A percentile compares a stretch with the other conserved stretches of the same genome.
Evolutionary conservation across 805 yeast species (phyloP).

Genomic region (Kluyveromyces wickerhamii): DNA sequence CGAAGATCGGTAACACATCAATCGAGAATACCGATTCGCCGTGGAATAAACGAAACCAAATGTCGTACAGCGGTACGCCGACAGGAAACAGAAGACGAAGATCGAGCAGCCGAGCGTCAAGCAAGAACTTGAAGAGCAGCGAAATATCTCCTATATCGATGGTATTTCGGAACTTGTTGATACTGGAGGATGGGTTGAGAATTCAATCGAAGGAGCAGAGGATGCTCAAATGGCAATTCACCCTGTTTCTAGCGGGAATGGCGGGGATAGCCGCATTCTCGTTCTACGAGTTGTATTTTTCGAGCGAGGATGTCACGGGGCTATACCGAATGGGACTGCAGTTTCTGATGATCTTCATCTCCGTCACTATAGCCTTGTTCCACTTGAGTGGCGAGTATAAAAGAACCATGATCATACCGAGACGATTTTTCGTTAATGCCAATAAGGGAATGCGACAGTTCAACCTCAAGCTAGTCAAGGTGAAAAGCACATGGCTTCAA

Average conservation of each 20-base stretch:
- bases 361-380: constrained; percentile 66
- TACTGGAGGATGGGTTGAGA: constrained; percentile 78
- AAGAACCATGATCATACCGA: constrained; percentile 74
- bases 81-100: constrained; percentile 12
- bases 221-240: constrained; percentile 43
- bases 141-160: constrained; percentile 50
- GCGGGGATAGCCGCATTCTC: constrained; percentile 35
- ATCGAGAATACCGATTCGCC: neutral
- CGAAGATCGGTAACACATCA: neutral
- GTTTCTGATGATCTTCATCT: constrained; percentile 50
- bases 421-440: constrained; percentile 70
- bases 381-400: constrained; percentile 85
- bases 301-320: constrained; percentile 35
- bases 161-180: constrained; percentile 71
- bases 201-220: constrained; percentile 72
- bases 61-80: constrained; percentile 1
- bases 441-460: constrained; percentile 84
- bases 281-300: constrained; percentile 32
- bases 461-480: constrained; percentile 68
- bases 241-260: constrained; percentile 34
- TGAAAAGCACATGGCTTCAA: constrained; percentile 36
- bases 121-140: constrained; percentile 21
- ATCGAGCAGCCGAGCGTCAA: constrained; percentile 25
- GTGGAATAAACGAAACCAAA: neutral
- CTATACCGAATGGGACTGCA: constrained; percentile 34